phyloP scores from a whole-genome alignment of 768 basidiomycete species.

The Agaricus sinodeliciosus region DNA sequence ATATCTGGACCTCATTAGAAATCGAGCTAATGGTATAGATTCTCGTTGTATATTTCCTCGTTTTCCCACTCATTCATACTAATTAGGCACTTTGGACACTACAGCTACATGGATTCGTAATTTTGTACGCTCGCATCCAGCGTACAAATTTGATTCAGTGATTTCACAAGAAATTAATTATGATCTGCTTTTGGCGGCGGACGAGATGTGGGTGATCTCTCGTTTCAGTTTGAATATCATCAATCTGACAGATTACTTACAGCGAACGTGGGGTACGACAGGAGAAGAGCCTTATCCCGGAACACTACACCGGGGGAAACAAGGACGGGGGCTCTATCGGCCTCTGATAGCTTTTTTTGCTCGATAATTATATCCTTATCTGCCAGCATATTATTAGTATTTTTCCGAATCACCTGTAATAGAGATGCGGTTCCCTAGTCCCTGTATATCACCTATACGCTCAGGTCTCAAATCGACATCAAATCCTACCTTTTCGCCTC shows the following conservation, averaged over 20 bases:
- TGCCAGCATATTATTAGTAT: no score
- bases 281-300: slow-evolving; percentile 59
- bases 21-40: slow-evolving; percentile 69
- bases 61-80: neutral
- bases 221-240: neutral
- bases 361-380: no score
- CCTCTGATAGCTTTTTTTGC: slow-evolving; percentile 15
- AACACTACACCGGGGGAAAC: slow-evolving; percentile 44
- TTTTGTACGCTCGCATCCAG: slow-evolving; percentile 86
- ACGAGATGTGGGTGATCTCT: slow-evolving; percentile 71
- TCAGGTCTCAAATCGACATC: no score
- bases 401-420: no score
- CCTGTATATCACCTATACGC: no score
- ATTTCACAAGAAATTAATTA: slow-evolving; percentile 91
- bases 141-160: slow-evolving; percentile 90
- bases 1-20: slow-evolving; percentile 76
- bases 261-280: slow-evolving; percentile 65
- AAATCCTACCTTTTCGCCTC: no score
- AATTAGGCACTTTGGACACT: slow-evolving; percentile 69
- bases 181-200: slow-evolving; percentile 82
- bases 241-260: neutral
- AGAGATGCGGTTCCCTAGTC: neutral
- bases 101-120: slow-evolving; percentile 91
- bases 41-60: neutral
- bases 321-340: slow-evolving; percentile 40